Evolutionary conservation across 163 green algal species (phyloP).

Genomic region (Prototheca stagnorum): DNA sequence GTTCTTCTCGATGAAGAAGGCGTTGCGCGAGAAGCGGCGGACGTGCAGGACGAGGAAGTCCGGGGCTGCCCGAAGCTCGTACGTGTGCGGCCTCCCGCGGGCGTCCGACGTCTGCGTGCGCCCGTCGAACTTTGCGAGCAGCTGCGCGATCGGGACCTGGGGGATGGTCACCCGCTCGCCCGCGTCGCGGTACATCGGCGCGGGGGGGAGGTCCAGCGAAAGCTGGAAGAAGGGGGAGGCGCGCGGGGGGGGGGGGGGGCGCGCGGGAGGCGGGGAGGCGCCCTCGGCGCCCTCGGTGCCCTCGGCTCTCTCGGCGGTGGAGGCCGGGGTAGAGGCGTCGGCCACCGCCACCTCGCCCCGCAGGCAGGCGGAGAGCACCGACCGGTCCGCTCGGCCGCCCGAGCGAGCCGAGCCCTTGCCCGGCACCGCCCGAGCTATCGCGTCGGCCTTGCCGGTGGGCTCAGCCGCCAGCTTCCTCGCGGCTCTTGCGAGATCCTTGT

Average conservation of each 20-base stretch:
- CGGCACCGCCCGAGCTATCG: too few species aligned
- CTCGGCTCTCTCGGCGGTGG: constrained; percentile 17
- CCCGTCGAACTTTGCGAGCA: constrained; percentile 88
- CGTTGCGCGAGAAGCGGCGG: constrained; percentile 90
- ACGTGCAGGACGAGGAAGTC: constrained; percentile 77
- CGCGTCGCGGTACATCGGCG: constrained; percentile 82
- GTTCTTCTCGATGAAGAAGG: constrained; percentile 84
- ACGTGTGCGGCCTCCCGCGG: constrained; percentile 34
- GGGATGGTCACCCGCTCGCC: constrained; percentile 91
- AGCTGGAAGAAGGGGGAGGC: constrained; percentile 42
- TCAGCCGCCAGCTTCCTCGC: too few species aligned
- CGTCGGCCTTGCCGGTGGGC: too few species aligned
- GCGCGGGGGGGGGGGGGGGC: not conserved
- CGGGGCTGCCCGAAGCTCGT: constrained; percentile 63
- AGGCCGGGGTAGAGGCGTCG: constrained; percentile 57
- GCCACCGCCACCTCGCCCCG: constrained; percentile 83
- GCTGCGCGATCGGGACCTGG: constrained; percentile 86
- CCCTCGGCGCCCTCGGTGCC: constrained; percentile 2
- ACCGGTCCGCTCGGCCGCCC: too few species aligned
- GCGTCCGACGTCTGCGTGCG: constrained; percentile 60
- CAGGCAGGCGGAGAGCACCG: constrained; percentile 20
- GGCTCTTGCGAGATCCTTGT: constrained; percentile 67
- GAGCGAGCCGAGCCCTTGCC: too few species aligned
- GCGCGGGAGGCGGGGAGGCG: too few species aligned
- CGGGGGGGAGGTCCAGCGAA: constrained; percentile 69